Base-by-base conservation (phyloP, 1,284 basidiomycete species). In the Apiotrichum gamsii region DNA sequence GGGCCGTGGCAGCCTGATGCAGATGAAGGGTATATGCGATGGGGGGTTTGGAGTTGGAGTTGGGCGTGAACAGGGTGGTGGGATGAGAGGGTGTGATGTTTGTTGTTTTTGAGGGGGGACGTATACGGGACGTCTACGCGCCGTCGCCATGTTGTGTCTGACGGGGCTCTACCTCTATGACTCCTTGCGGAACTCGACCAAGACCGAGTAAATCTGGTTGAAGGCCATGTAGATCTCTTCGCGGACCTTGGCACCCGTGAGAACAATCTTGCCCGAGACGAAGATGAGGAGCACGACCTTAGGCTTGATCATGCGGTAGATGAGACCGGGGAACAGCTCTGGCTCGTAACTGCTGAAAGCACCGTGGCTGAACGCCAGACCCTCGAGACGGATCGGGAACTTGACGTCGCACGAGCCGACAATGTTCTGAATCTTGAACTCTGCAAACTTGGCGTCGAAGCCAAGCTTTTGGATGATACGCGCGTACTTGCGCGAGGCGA, bases 371-470 rank as follows among this genome's bases (percentile, higher is more conserved):
- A 96, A 99, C 5, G 94, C 94, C 51, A 99, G 80, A 50, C 95
- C 95, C 75, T 99, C 95, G 61, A 98, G 77, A 54, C 95, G 85
- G 70, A 99, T 98, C 51, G 95, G 95, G 78, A 99, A 99, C 76
- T 95, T 95, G 64, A 98, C 95, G 70, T 98, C 95, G 74, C 95
- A 98, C 65, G 83, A 86, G 47, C 95, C 95, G 42, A 98, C 95
- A 46, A 98, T 98, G 73, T 98, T 99, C 78, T 98, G 94, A 47
- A 98, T 98, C 78, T 98, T 99, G 79, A 98, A 98, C 75, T 99
- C 94, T 46, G 89, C 90, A 72, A 98, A 98, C 76, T 97, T 96
- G 65, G 95, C 93, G 59, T 98, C 94, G 72, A 99, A 98, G 30
- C 95, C 95, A 36, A 98, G 85, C 76, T 99, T 98, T 76, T 98